Evolutionary conservation across 2,329 filamentous ascomycete species (phyloP), one percentile per base, ranked within the genome.

Genomic region (Tolypocladium capitatum): DNA sequence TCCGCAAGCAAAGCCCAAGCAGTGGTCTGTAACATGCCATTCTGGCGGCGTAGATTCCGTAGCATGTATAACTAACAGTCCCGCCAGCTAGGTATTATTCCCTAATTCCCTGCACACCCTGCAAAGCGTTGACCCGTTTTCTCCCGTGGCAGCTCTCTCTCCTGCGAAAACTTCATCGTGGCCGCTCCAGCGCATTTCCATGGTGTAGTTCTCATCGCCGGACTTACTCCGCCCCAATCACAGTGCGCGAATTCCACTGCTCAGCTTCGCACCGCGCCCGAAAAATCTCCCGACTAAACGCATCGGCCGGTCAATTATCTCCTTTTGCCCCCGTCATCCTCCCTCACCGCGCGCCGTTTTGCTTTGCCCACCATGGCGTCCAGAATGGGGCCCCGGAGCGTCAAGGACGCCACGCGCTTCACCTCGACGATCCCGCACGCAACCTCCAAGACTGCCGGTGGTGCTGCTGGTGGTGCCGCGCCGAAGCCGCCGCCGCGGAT

Each of bases 361-460:
- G 38, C 24, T 24, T 18, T 45, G 32, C 16, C 50, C 50, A 57
- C 21, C 45, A 72, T 71, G 68, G 63, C 65, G 48, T 65, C 66
- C 32, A 63, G 64, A 55, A 65, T 71, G 41, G 70, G 69, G 54
- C 75, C 83, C 51, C 82, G 84, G 62, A 86, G 80, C 68, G 81
- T 85, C 63, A 79, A 78, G 58, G 86, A 90, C 64, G 86, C 86
- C 55, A 92, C 86, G 58, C 82, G 85, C 61, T 92, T 71, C 62
- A 71, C 68, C 33, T 70, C 68, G 48, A 70, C 68, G 49, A 68
- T 69, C 49, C 68, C 69, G 46, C 84, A 88, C 67, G 85, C 84
- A 57, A 75, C 75, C 54, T 78, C 80, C 55, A 85, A 84, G 62
- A 65, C 73, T 38, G 59, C 59, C 51, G 64, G 63, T 48, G 63